A percentile compares a stretch with the other conserved stretches of the same genome.
phyloP scores from a whole-genome alignment of 768 basidiomycete genomes.

The Pholiota microspora region DNA sequence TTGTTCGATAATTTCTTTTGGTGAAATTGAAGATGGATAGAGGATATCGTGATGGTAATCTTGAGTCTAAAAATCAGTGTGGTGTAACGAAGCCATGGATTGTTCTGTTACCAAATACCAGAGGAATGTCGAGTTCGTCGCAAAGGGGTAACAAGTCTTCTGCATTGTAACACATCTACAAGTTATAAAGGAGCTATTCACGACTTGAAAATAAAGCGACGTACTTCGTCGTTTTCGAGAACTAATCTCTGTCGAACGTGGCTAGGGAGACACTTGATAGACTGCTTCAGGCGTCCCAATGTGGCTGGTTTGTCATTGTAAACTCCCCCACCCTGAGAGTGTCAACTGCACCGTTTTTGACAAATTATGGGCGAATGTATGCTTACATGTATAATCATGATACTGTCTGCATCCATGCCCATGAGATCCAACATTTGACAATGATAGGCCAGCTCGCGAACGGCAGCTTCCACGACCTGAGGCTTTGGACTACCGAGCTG shows the following conservation, averaged over 20 bases:
- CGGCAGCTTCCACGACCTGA: conserved; percentile 69
- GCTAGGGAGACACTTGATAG: conserved; percentile 58
- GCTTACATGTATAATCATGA: conserved; percentile 83
- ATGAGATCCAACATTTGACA: conserved; percentile 85
- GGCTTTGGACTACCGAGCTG: conserved; percentile 79
- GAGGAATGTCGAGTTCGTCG: conserved; percentile 75
- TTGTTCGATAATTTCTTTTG: conserved; percentile 65
- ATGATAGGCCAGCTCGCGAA: conserved; percentile 85
- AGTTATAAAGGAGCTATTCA: neutral
- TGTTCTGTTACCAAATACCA: conserved; percentile 53
- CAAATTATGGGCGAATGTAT: neutral
- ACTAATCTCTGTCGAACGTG: conserved; percentile 74
- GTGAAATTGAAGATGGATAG: conserved; percentile 56
- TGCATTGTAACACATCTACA: conserved; percentile 77
- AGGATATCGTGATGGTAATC: conserved; percentile 87
- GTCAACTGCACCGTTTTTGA: neutral
- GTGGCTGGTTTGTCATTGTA: conserved; percentile 80
- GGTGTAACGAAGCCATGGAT: too few relatives aligned
- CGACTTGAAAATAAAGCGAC: conserved; percentile 5
- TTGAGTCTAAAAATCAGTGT: too few relatives aligned
- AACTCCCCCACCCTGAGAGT: conserved; percentile 66
- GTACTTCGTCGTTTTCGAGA: conserved; percentile 92
- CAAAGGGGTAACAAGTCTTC: conserved; percentile 88
- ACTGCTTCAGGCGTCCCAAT: conserved; percentile 68
- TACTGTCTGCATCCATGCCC: conserved; percentile 78